Base-by-base conservation (phyloP, 345 rosid genomes). In the Raphanus raphanistrum region DNA sequence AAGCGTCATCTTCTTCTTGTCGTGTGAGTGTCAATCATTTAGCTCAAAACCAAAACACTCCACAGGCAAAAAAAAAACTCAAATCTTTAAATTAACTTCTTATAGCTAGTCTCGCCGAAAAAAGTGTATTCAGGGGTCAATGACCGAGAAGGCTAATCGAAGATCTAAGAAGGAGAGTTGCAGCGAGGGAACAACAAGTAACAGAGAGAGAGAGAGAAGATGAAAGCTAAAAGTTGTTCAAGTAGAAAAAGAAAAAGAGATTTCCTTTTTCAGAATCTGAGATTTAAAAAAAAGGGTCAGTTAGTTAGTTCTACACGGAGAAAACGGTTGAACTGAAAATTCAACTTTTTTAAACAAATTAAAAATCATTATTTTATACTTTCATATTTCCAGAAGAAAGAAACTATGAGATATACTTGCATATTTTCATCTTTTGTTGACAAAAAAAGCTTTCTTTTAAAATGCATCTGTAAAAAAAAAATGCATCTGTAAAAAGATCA, bases 1-100 rank as follows among this genome's bases (percentile, higher is more conserved):
- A 87, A 87, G 88, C 74, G 91, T 88, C 98, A 94, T 94, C 83
- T 45, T 79, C 75, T 72, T 65, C 17, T 68, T 59, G 3, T 11
- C 79, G 69, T 82, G 80, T 32, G 35, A 32, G 35, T 79, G 79
- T 84, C 80, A 78, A 83, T 87, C 84, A 61, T 48, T 48, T 73
- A 63, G 66, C 68, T 28, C 71, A 17, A 63, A 70, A 55, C n/a
- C 58, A 75, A 38, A 60, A 48, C 55, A 48, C 55, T 48, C 55
- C 8, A 48, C 55, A n/a, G 55, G 17, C 29, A 21, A 21, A 48
- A 48, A 12, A 13, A 43, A 28, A 50, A 15, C 13, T 13, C 13
- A 35, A 36, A 55, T 33, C 70, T 60, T 67, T 66, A 15, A 3
- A 12, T 48, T 5, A 58, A 71, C 10, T 68, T 35, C 52, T 43